These are phyloP conservation scores for Comarum palustre DNA, from an alignment of 306 rosid species.

Conservation along the genomic window DNA sequence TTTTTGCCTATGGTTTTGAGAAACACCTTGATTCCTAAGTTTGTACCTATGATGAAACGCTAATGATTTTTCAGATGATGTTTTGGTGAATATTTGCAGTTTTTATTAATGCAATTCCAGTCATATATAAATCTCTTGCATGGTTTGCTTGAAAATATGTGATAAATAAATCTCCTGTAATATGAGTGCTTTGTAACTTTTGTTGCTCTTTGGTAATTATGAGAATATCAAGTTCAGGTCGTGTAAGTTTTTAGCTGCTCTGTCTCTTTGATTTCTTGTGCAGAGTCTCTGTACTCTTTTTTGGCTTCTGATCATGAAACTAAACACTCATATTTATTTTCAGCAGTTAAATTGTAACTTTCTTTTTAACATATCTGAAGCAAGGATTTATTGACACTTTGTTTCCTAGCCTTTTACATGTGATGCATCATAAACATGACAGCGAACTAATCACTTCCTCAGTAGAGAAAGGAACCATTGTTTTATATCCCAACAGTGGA, in stretches of 20 bases:
- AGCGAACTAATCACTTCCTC: slow-evolving; percentile 5
- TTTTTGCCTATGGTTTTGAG: not conserved
- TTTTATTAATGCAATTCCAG: not conserved
- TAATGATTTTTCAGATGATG: not conserved
- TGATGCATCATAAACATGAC: slow-evolving; percentile 3
- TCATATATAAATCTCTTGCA: not conserved
- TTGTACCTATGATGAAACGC: not conserved
- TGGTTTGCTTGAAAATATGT: not conserved
- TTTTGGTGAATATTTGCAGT: not conserved
- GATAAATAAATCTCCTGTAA: not conserved
- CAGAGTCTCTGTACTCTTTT: too few relatives aligned
- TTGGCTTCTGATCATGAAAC: not conserved
- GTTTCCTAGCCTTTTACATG: slow-evolving; percentile 9
- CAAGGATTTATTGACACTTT: slow-evolving; percentile 11
- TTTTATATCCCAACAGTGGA: slow-evolving; percentile 13
- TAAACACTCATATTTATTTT: not conserved
- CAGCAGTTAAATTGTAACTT: not conserved
- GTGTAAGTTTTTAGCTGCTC: not conserved
- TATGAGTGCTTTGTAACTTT: not conserved
- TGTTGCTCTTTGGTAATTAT: not conserved
- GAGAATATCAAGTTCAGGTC: not conserved
- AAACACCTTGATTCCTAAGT: not conserved
- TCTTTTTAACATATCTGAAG: not conserved
- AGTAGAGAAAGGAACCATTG: not conserved
- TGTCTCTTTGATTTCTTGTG: not conserved